Percentiles rank a stretch among this genome's conserved stretches.
phyloP scores from a whole-genome alignment of 352 stramenopile genomes.

The Aphanomyces astaci region DNA sequence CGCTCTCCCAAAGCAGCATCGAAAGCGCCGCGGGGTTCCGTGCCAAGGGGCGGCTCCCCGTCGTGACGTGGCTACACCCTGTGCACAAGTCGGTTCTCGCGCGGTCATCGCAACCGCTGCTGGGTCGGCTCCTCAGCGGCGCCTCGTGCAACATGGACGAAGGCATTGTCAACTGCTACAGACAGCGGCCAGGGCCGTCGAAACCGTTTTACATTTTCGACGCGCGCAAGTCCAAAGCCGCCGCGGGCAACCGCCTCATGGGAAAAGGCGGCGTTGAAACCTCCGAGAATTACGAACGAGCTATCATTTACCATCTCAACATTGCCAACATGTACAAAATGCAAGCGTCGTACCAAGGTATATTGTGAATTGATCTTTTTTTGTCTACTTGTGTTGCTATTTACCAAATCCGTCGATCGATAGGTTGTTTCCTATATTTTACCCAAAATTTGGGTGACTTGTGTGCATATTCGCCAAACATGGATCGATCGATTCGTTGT shows the following conservation, averaged over 20 bases:
- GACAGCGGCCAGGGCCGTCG: background rate
- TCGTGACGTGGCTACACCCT: constrained; percentile 80
- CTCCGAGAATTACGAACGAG: constrained; percentile 66
- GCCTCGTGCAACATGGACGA: constrained; percentile 31
- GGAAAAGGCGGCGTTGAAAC: constrained; percentile 88
- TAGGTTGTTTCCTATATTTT: no score
- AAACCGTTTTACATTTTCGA: constrained; percentile 87
- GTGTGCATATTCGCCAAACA: no score
- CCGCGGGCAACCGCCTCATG: constrained; percentile 84
- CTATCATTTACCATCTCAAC: constrained; percentile 75
- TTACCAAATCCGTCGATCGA: no score
- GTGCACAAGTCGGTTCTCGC: constrained; percentile 70
- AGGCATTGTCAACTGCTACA: background rate
- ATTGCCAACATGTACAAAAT: constrained; percentile 93
- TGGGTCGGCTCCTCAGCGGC: constrained; percentile 63
- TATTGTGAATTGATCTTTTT: no score
- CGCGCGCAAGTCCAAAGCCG: constrained; percentile 81
- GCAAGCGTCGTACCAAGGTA: constrained; percentile 53
- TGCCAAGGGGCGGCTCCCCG: constrained; percentile 76
- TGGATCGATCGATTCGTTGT: no score
- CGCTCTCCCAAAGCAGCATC: constrained; percentile 57
- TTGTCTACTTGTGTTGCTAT: no score
- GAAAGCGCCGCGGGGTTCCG: constrained; percentile 72
- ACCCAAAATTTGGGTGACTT: no score
- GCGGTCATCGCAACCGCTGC: constrained; percentile 72